Conservation (phyloP, 1,284 basidiomycete genomes). For the Austroboletus novae-zelandiae region DNA sequence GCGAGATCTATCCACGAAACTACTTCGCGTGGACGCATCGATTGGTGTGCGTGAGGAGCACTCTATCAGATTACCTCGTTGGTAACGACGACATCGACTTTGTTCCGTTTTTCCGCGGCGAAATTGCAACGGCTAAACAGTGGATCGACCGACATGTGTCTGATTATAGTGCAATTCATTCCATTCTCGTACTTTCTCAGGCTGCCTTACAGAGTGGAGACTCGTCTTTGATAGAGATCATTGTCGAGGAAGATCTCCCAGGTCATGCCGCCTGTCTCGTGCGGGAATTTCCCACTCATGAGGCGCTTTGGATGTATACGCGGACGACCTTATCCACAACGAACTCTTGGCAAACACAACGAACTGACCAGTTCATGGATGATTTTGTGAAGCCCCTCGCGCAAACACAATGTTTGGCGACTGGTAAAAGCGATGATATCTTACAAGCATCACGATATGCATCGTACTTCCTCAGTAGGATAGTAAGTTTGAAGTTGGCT, state of each 20-base stretch:
- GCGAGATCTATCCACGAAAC: constrained; percentile 61
- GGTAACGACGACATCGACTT: constrained; percentile 20
- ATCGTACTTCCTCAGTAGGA: constrained; percentile 12
- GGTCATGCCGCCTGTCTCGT: constrained; percentile 49
- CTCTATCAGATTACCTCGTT: constrained; percentile 8
- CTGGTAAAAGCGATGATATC: not conserved
- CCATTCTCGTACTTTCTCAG: constrained; percentile 38
- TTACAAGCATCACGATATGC: constrained; percentile 10
- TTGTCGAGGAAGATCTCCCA: constrained; percentile 8
- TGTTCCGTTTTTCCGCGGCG: constrained; percentile 35
- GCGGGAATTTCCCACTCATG: constrained; percentile 48
- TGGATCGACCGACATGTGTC: constrained; percentile 64
- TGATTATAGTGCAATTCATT: constrained; percentile 63
- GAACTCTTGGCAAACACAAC: not conserved
- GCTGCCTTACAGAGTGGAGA: constrained; percentile 4
- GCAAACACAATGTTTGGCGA: not conserved
- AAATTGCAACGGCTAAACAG: constrained; percentile 34
- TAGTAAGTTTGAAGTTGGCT: not conserved
- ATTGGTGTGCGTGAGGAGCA: constrained; percentile 39
- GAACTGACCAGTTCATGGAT: constrained; percentile 9
- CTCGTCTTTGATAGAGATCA: not conserved
- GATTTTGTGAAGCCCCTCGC: constrained; percentile 20
- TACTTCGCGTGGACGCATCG: constrained; percentile 68
- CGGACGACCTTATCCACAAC: constrained; percentile 4
- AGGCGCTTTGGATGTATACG: constrained; percentile 59